Evolutionary conservation across 1,139 yeast species (phyloP).

Genomic region (Kurtzmaniella quercitrusa): DNA sequence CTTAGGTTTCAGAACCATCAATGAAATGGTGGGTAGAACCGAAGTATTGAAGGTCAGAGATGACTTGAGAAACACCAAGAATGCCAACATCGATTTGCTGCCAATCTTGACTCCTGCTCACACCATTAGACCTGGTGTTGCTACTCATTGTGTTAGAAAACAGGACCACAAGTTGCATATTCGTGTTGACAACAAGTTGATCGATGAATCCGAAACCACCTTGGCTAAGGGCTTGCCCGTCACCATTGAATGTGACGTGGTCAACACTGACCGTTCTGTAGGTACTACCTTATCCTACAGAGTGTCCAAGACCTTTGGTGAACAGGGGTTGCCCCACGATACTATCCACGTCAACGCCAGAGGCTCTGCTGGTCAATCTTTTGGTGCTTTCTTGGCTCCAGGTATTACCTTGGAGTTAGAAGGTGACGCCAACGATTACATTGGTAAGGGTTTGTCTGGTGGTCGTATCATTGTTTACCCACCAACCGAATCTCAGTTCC

Average conservation of each 20-base stretch:
- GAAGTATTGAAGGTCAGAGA: slow-evolving; percentile 85
- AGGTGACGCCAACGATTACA: slow-evolving; percentile 98
- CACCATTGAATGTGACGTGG: slow-evolving; percentile 85
- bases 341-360: slow-evolving; percentile 87
- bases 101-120: slow-evolving; percentile 97
- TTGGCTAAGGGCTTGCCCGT: slow-evolving; percentile 93
- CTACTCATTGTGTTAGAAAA: slow-evolving; percentile 86
- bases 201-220: slow-evolving; percentile 92
- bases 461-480: slow-evolving; percentile 93
- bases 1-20: slow-evolving; percentile 90
- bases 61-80: slow-evolving; percentile 82
- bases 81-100: slow-evolving; percentile 83
- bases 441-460: slow-evolving; percentile 96
- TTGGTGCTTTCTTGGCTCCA: slow-evolving; percentile 95
- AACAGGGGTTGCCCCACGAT: slow-evolving; percentile 89
- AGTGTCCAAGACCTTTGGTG: slow-evolving; percentile 90
- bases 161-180: slow-evolving; percentile 94
- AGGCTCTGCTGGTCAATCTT: slow-evolving; percentile 98
- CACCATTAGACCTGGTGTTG: slow-evolving; percentile 95
- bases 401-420: slow-evolving; percentile 94
- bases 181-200: slow-evolving; percentile 89
- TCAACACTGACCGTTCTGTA: slow-evolving; percentile 93
- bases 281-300: slow-evolving; percentile 94
- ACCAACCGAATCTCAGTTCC: slow-evolving; percentile 75
- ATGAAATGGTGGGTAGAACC: slow-evolving; percentile 97